Conservation (phyloP, 2,329 filamentous ascomycete species). For the Venturia nashicola region DNA sequence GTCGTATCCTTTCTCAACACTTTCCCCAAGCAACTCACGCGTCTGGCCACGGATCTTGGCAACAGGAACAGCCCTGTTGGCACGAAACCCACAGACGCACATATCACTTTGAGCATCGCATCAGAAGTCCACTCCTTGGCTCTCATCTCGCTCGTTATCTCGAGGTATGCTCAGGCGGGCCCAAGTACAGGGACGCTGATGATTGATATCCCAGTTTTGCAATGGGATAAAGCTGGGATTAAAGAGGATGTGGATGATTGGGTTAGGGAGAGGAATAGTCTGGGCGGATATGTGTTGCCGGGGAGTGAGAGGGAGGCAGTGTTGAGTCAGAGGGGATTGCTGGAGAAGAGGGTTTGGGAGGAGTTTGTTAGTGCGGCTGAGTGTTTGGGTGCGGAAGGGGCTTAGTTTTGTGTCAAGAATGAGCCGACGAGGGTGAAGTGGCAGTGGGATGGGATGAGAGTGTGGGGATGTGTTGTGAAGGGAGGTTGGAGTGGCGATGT, state of each 20-base stretch:
- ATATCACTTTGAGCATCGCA: constrained; percentile 60
- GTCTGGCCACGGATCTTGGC: constrained; percentile 63
- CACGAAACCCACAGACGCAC: constrained; percentile 33
- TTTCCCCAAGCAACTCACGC: constrained; percentile 65
- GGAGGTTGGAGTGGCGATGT: too few relatives aligned
- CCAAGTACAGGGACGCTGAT: constrained; percentile 46
- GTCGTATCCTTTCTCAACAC: constrained; percentile 79
- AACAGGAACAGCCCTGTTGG: constrained; percentile 29
- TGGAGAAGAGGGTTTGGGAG: constrained; percentile 63
- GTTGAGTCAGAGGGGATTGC: constrained; percentile 35
- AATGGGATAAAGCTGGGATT: constrained; percentile 61
- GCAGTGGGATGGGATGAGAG: too few relatives aligned
- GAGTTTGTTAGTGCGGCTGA: constrained; percentile 24
- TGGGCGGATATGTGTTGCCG: constrained; percentile 63
- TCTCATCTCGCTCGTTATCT: constrained; percentile 61
- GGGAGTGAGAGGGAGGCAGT: constrained; percentile 60
- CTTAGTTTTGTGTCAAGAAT: neutral
- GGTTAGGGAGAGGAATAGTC: constrained; percentile 53
- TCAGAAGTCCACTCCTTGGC: constrained; percentile 70
- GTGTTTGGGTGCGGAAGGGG: constrained; percentile 21
- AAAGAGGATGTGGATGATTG: constrained; percentile 78
- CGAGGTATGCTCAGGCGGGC: constrained; percentile 50
- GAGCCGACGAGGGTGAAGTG: neutral
- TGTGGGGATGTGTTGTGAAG: too few relatives aligned
- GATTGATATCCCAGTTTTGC: constrained; percentile 55